These are phyloP conservation scores for Pseudogymnoascus sp. DNA, from an alignment of 2,329 filamentous ascomycete species.

Conservation along the genomic window DNA sequence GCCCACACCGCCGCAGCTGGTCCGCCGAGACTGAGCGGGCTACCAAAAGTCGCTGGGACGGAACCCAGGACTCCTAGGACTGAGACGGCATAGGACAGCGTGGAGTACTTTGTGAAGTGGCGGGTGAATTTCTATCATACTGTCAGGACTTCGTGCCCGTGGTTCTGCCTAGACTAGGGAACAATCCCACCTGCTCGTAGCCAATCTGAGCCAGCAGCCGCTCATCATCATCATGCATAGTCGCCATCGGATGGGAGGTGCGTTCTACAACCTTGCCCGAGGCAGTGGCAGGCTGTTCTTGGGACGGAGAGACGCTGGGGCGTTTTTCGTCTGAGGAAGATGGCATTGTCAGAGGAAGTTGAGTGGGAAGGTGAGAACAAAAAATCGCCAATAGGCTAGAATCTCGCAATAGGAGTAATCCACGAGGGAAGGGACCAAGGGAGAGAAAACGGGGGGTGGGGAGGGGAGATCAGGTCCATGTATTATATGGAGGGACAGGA, in stretches of 20 bases:
- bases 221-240: constrained; percentile 54
- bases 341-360: neutral
- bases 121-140: constrained; percentile 48
- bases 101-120: constrained; percentile 62
- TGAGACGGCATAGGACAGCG: constrained; percentile 60
- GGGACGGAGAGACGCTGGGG: neutral
- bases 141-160: neutral
- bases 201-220: constrained; percentile 54
- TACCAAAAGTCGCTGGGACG: constrained; percentile 56
- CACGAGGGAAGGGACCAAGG: neutral
- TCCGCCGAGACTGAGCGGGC: constrained; percentile 52
- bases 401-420: neutral
- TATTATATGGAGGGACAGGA: neutral
- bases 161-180: neutral
- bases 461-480: neutral
- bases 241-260: constrained; percentile 35
- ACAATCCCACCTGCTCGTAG: constrained; percentile 50
- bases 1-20: constrained; percentile 61
- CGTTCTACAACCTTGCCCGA: neutral
- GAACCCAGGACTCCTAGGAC: constrained; percentile 60
- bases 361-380: neutral
- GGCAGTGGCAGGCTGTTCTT: neutral
- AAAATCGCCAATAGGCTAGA: neutral
- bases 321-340: constrained; percentile 4
- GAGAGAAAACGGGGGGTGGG: neutral